These are phyloP conservation scores for Paradendryphiella salina DNA, from an alignment of 2,329 filamentous ascomycete genomes.

Conservation along the genomic window DNA sequence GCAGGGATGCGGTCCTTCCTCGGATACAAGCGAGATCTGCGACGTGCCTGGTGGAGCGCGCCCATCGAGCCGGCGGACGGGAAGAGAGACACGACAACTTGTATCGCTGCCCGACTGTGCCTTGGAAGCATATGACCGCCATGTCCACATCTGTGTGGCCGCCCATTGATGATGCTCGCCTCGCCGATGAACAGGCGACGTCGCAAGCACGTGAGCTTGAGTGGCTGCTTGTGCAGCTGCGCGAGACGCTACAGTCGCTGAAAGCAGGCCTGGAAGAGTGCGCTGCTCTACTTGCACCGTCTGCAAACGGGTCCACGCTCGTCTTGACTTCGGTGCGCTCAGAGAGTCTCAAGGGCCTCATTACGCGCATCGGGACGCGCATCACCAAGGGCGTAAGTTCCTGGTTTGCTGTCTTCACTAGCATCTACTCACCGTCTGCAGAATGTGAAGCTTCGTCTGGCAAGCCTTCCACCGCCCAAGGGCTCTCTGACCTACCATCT, in stretches of 20 bases:
- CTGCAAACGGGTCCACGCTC: conserved; percentile 83
- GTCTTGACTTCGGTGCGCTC: conserved; percentile 85
- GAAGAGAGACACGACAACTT: conserved; percentile 3
- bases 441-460: conserved; percentile 77
- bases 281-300: conserved; percentile 79
- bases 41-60: not conserved
- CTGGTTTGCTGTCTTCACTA: conserved; percentile 19
- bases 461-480: conserved; percentile 63
- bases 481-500: conserved; percentile 57
- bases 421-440: conserved; percentile 38
- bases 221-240: conserved; percentile 65
- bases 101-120: not conserved
- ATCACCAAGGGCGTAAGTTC: conserved; percentile 81
- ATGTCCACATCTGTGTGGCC: conserved; percentile 68
- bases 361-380: conserved; percentile 86
- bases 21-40: conserved; percentile 24
- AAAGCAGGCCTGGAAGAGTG: conserved; percentile 83
- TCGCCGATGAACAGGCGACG: conserved; percentile 57
- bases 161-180: conserved; percentile 55
- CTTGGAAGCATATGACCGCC: conserved; percentile 6
- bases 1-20: conserved; percentile 10
- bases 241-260: conserved; percentile 63
- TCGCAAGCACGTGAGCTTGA: conserved; percentile 62
- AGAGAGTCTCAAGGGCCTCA: conserved; percentile 87
- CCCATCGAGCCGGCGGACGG: conserved; percentile 8